Evolutionary conservation across 179 eudicot species (phyloP), one percentile per base, ranked within the genome.

Genomic region (Pouteria campechiana): DNA sequence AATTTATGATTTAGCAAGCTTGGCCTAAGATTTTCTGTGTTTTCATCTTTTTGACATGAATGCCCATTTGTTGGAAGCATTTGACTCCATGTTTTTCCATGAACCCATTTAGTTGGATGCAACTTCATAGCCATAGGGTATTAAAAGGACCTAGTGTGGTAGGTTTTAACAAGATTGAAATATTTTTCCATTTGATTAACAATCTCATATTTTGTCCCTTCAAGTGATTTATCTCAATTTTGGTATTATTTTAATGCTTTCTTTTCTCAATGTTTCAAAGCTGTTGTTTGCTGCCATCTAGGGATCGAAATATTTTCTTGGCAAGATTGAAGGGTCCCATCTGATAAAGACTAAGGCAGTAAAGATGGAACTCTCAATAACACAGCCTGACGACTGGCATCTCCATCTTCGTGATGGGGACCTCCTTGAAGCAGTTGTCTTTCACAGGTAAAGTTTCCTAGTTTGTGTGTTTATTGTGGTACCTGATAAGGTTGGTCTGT

Each of bases 301-400:
- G 93, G 66, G 37, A 20, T 58, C 70, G 38, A 62, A 25, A 47
- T 58, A 54, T 32, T 49, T 68, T 46, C 7, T 32, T 50, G 41
- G 37, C 7, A 61, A 60, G 11, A 33, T 58, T 41, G 31, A 55
- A 58, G 47, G 46, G 32, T 39, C 21, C 46, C 63, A 25, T 20
- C 63, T 45, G 34, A 20, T 64, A 25, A 67, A 67, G 37, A 21
- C 61, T 16, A 48, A 25, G 41, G 54, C 63, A 32, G 65, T 48
- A 28, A 86, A 42, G 63, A 92, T 82, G 96, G 88, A 76, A 52
- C 70, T 87, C 43, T 70, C 83, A 14, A 42, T 87, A 41, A 70
- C 94, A 10, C 83, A 53, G 18, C 99, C 99, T 22, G 99, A 92
- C 75, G 99, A 92, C 63, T 92, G 99, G 99, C 99, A 92, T 73